Conservation (phyloP, 176 grass and related monocot species). For the Echinochloa phyllopogon region DNA sequence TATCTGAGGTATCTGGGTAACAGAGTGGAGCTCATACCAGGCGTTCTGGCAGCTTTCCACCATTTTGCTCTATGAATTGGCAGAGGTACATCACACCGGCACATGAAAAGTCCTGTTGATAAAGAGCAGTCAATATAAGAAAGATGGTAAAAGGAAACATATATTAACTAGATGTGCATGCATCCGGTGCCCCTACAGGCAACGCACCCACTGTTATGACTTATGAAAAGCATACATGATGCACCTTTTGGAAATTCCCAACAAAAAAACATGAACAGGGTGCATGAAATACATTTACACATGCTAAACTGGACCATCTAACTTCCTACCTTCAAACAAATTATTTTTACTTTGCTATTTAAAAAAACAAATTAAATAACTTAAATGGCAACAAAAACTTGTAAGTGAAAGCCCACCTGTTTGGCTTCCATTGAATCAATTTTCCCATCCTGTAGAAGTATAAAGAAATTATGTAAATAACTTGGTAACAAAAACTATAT, state of each 20-base stretch:
- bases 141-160: background rate
- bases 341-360: background rate
- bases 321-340: background rate
- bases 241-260: background rate
- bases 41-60: constrained; percentile 86
- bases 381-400: constrained; percentile 34
- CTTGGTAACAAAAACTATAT: constrained; percentile 35
- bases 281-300: background rate
- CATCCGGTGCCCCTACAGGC: background rate
- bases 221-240: constrained; percentile 5
- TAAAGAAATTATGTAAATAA: constrained; percentile 38
- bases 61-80: constrained; percentile 91
- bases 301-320: background rate
- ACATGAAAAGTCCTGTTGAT: constrained; percentile 80
- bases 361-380: constrained; percentile 14
- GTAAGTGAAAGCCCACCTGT: constrained; percentile 57
- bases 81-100: constrained; percentile 97
- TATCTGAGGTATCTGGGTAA: background rate
- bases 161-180: constrained; percentile 27
- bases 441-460: constrained; percentile 69
- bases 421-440: constrained; percentile 93
- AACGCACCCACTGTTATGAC: background rate
- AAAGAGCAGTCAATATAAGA: constrained; percentile 28
- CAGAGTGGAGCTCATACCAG: constrained; percentile 46
- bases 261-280: background rate